Evolutionary conservation across 202 grass and related monocot species (phyloP).

Genomic region (Cymbopogon flexuosus): DNA sequence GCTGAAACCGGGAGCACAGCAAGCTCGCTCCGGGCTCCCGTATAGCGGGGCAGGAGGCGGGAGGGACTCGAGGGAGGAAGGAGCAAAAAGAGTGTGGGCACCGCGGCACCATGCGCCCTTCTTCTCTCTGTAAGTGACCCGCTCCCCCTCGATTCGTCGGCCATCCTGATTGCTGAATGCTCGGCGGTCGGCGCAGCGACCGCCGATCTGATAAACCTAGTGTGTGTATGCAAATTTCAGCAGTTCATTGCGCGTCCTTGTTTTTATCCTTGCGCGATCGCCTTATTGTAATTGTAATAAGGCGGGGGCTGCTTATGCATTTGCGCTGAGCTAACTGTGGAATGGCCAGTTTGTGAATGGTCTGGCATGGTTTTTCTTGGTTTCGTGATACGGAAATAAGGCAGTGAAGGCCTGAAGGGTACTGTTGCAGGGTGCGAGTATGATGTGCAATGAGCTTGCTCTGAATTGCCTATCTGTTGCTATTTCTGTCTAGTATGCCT

Average conservation of each 20-base stretch:
- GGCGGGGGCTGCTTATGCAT: background rate
- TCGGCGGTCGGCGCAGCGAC: background rate
- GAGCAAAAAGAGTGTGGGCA: background rate
- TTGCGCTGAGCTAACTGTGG: background rate
- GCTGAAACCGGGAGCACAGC: background rate
- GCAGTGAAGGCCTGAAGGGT: background rate
- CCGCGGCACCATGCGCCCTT: constrained; percentile 27
- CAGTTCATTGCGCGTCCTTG: background rate
- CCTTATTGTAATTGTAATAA: background rate
- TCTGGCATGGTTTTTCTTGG: background rate
- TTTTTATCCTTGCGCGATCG: background rate
- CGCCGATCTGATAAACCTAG: constrained; percentile 19
- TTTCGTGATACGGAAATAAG: background rate
- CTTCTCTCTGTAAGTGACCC: constrained; percentile 20
- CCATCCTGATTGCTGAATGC: background rate
- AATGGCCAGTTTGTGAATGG: background rate
- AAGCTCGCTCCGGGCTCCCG: background rate
- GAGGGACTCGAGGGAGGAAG: background rate
- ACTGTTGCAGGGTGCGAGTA: background rate
- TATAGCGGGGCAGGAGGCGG: background rate
- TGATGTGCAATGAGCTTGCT: background rate
- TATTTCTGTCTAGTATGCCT: background rate
- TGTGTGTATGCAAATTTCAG: background rate
- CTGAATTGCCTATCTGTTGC: background rate
- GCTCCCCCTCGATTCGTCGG: background rate